phyloP scores from a whole-genome alignment of 371 early-diverging fungal species.

The Actinomortierella wolfii region DNA sequence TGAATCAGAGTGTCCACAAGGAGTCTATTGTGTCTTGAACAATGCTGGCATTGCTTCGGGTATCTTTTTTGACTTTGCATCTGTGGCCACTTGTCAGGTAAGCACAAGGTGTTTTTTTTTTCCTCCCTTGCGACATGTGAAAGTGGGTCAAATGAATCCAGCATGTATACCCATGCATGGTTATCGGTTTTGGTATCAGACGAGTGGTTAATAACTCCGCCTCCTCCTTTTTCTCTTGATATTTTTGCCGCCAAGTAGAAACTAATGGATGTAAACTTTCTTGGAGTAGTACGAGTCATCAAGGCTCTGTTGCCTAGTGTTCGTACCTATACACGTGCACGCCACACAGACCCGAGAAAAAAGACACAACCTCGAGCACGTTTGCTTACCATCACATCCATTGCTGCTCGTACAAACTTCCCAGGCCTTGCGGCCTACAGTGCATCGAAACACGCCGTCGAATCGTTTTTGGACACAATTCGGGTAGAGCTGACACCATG shows the following conservation, averaged over 20 bases:
- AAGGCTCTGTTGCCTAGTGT: not conserved
- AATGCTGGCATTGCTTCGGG: conserved; percentile 1
- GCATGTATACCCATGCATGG: too few species aligned
- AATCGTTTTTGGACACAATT: not conserved
- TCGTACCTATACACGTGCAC: not conserved
- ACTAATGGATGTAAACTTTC: not conserved
- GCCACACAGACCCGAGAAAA: not conserved
- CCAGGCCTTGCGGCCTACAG: not conserved
- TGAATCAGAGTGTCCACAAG: not conserved
- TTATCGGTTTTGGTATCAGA: too few species aligned
- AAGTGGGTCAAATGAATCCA: too few species aligned
- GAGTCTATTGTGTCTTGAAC: not conserved
- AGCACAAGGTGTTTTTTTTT: too few species aligned
- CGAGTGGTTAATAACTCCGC: too few species aligned
- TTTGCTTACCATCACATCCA: not conserved
- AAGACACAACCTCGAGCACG: not conserved
- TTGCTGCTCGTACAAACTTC: not conserved
- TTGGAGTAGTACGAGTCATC: not conserved
- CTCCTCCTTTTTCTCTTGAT: too few species aligned
- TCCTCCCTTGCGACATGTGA: too few species aligned
- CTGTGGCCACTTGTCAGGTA: too few species aligned
- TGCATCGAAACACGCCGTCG: not conserved
- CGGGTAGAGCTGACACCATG: not conserved
- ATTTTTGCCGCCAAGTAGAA: too few species aligned
- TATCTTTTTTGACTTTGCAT: too few species aligned